Evolutionary conservation across 345 rosid species (phyloP).

Genomic region (Eucalyptus pauciflora): DNA sequence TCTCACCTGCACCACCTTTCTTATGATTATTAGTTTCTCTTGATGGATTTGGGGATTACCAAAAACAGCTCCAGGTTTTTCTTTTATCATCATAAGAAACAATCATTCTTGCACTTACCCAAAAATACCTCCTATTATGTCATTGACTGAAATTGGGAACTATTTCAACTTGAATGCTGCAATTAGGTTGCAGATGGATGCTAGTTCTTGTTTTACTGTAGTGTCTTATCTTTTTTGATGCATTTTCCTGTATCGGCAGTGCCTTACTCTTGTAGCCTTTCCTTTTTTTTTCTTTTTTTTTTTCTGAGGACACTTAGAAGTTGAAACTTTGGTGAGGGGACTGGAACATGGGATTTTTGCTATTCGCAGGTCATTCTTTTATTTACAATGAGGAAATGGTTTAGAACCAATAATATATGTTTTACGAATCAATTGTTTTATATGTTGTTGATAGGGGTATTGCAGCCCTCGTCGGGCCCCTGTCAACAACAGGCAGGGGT

Average conservation of each 20-base stretch:
- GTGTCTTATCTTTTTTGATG: background rate
- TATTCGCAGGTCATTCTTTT: background rate
- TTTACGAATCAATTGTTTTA: no score
- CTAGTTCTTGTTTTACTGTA: background rate
- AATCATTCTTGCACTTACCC: background rate
- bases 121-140: no score
- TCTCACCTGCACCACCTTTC: background rate
- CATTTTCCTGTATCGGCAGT: background rate
- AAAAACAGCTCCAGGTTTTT: background rate
- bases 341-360: background rate
- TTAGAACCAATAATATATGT: no score
- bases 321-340: background rate
- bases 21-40: background rate
- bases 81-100: background rate
- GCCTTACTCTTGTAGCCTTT: background rate
- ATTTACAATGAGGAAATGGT: background rate
- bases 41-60: background rate
- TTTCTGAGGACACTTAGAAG: background rate
- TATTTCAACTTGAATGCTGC: background rate
- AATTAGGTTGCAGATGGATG: background rate
- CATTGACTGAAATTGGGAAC: background rate
- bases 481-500: background rate
- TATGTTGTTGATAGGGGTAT: background rate
- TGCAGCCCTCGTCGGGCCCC: fast-evolving
- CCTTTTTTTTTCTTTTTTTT: background rate